These are phyloP conservation scores for Protoeuglena noctilucae DNA, from an alignment of 139 green algal genomes.

Conservation along the genomic window DNA sequence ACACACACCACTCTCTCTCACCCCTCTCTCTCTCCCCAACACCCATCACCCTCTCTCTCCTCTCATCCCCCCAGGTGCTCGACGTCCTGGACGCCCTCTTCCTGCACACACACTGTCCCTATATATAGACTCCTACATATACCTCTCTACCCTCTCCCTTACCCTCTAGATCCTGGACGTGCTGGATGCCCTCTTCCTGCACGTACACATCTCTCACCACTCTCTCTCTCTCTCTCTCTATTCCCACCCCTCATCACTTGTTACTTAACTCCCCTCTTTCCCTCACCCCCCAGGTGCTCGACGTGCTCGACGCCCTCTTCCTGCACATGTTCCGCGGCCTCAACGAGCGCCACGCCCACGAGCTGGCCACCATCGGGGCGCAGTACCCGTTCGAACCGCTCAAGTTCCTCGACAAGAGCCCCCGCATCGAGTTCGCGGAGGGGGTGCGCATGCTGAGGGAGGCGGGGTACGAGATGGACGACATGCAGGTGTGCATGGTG, in stretches of 20 bases:
- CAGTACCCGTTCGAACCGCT: conserved; percentile 87
- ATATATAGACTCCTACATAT: conserved; percentile 3
- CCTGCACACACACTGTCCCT: too few species aligned
- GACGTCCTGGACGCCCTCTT: too few species aligned
- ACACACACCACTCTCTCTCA: too few species aligned
- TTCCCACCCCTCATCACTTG: too few species aligned
- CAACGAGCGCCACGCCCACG: conserved; percentile 24
- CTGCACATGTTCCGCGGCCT: conserved; percentile 82
- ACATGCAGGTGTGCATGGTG: neutral
- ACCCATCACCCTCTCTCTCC: too few species aligned
- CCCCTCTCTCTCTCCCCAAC: too few species aligned
- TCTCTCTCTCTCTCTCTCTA: too few species aligned
- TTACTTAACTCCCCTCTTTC: neutral
- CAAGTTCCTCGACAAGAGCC: conserved; percentile 48
- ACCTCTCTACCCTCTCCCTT: neutral
- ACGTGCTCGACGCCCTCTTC: conserved; percentile 87
- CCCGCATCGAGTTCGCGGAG: conserved; percentile 77
- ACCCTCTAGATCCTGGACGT: conserved; percentile 52
- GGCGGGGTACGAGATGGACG: conserved; percentile 27
- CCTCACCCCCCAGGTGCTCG: conserved; percentile 32
- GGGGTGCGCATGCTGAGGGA: conserved; percentile 81
- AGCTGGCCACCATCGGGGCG: conserved; percentile 54
- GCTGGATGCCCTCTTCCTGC: too few species aligned
- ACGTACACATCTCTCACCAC: too few species aligned
- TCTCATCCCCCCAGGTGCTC: conserved; percentile 26